phyloP scores from a whole-genome alignment of 2,329 filamentous ascomycete species.

The Fusarium sp. region DNA sequence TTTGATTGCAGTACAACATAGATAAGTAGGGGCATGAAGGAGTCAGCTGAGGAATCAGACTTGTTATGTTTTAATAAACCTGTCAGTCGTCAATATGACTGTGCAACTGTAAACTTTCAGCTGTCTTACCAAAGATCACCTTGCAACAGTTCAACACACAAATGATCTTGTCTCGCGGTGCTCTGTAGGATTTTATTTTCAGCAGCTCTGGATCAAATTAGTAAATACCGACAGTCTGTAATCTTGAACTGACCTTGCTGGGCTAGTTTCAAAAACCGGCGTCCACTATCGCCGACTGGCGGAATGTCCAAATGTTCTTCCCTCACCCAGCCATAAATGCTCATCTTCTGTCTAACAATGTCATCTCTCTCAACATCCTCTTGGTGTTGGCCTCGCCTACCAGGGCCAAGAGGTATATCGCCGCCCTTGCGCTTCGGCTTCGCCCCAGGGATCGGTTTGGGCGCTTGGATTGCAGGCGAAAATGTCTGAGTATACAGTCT shows the following conservation, averaged over 20 bases:
- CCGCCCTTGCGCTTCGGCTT: constrained; percentile 74
- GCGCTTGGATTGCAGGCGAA: constrained; percentile 87
- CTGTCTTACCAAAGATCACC: constrained; percentile 84
- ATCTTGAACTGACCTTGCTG: constrained; percentile 72
- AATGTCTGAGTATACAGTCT: constrained; percentile 95
- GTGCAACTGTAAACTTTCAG: neutral
- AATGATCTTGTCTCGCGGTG: constrained; percentile 98
- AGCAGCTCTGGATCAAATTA: constrained; percentile 72
- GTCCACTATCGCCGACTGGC: constrained; percentile 82
- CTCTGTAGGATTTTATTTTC: constrained; percentile 96
- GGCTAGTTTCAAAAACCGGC: constrained; percentile 85
- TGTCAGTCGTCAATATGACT: constrained; percentile 44
- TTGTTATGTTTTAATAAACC: constrained; percentile 90
- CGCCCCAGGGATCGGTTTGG: constrained; percentile 74
- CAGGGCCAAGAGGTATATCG: constrained; percentile 76
- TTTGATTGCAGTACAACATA: constrained; percentile 95
- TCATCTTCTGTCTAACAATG: constrained; percentile 93
- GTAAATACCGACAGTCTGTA: constrained; percentile 9
- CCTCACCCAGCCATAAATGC: constrained; percentile 93
- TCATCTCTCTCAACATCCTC: constrained; percentile 98
- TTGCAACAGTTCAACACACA: constrained; percentile 99
- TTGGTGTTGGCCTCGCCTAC: constrained; percentile 93
- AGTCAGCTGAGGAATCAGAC: constrained; percentile 93
- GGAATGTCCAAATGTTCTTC: constrained; percentile 95
- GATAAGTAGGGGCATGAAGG: constrained; percentile 93